Percentiles rank a stretch among this genome's conserved stretches.
phyloP scores from a whole-genome alignment of 1,139 yeast species.

The Yarrowia galli region DNA sequence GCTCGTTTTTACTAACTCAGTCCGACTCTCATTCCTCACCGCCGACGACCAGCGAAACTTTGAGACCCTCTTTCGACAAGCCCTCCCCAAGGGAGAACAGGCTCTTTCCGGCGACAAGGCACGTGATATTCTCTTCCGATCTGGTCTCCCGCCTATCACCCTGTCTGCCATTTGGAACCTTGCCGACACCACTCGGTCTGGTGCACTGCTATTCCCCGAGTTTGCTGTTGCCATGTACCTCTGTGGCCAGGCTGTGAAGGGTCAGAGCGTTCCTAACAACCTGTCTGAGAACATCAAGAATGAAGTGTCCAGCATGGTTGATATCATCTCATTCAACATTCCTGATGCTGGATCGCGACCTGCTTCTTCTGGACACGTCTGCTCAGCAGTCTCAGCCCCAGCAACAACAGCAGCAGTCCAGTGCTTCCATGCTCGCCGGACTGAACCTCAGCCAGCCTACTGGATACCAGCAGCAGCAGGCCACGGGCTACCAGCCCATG shows the following conservation, averaged over 20 bases:
- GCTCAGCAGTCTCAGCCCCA: constrained; percentile 43
- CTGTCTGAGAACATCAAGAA: constrained; percentile 77
- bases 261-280: constrained; percentile 74
- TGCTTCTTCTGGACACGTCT: constrained; percentile 42
- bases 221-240: constrained; percentile 92
- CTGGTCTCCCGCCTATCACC: constrained; percentile 76
- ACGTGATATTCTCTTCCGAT: constrained; percentile 77
- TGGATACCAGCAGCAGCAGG: constrained; percentile 24
- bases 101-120: constrained; percentile 82
- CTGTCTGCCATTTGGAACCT: constrained; percentile 91
- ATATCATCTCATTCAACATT: constrained; percentile 80
- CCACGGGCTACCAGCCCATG: constrained; percentile 21
- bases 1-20: constrained; percentile 14
- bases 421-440: constrained; percentile 18
- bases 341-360: constrained; percentile 56
- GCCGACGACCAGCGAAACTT: constrained; percentile 86
- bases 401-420: constrained; percentile 45
- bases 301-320: constrained; percentile 88
- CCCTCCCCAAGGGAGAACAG: constrained; percentile 78
- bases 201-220: constrained; percentile 87
- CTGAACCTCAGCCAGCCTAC: constrained; percentile 17
- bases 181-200: constrained; percentile 86
- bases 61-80: constrained; percentile 78
- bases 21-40: constrained; percentile 82
- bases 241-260: constrained; percentile 78